Percentiles rank a stretch among this genome's conserved stretches.
These are phyloP conservation scores for Bathelium albidoporum DNA, from an alignment of 495 filamentous ascomycete genomes.

Conservation along the genomic window DNA sequence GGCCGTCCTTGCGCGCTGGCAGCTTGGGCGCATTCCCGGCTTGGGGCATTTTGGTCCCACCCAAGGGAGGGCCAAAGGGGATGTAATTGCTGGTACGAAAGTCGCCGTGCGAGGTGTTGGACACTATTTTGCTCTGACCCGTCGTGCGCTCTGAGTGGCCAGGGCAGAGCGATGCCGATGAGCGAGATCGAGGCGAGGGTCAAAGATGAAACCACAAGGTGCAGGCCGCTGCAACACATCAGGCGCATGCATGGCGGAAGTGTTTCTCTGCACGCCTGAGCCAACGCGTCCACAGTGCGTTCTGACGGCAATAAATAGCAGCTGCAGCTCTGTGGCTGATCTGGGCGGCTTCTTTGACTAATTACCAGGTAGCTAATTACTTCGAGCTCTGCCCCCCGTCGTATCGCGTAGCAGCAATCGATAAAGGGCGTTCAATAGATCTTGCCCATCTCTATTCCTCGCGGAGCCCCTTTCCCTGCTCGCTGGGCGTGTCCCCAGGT, in stretches of 20 bases:
- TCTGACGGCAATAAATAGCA: constrained; percentile 3
- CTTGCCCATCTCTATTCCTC: neutral
- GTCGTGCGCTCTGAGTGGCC: neutral
- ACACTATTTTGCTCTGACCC: neutral
- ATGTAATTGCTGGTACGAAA: neutral
- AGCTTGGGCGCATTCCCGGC: neutral
- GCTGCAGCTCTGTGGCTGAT: neutral
- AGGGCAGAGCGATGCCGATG: neutral
- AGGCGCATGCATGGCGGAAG: neutral
- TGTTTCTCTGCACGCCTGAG: neutral
- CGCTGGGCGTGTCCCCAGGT: neutral
- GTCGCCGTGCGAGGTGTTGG: neutral
- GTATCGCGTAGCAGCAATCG: neutral
- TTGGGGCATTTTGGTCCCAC: neutral
- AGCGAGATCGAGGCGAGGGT: neutral
- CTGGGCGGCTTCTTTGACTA: neutral
- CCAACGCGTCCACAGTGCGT: neutral
- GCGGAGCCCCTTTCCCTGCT: neutral
- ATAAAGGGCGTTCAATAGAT: constrained; percentile 4
- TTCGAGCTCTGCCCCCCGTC: neutral
- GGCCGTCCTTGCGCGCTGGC: constrained; percentile 45
- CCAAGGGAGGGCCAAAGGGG: neutral
- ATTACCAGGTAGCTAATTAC: too few relatives aligned
- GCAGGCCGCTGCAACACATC: neutral
- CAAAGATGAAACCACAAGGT: constrained; percentile 1